These are phyloP conservation scores for Ganoderma lucidum DNA, from an alignment of 1,284 basidiomycete genomes.

Conservation along the genomic window DNA sequence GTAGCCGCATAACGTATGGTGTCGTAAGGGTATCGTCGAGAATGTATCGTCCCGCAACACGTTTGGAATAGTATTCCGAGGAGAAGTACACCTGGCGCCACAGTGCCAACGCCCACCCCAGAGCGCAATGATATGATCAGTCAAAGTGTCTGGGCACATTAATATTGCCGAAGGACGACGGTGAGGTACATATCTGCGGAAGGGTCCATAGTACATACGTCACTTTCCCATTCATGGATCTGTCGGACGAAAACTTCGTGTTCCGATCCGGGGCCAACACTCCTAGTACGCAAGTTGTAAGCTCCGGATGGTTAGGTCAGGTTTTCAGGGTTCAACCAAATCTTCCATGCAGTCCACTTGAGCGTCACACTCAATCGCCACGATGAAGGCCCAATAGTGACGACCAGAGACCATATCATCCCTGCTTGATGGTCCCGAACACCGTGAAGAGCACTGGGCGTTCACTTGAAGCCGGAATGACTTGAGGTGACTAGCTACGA, in stretches of 20 bases:
- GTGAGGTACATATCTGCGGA: not conserved
- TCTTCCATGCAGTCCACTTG: not conserved
- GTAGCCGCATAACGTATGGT: slow-evolving; percentile 11
- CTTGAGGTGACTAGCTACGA: not conserved
- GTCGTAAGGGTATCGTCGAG: not conserved
- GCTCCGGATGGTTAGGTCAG: not conserved
- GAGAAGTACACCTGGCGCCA: not conserved
- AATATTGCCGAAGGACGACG: not conserved
- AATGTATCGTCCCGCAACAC: not conserved
- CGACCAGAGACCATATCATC: not conserved
- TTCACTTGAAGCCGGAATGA: not conserved
- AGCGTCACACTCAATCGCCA: slow-evolving; percentile 4
- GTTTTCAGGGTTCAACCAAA: not conserved
- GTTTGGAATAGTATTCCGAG: not conserved
- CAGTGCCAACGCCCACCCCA: not conserved
- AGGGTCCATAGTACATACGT: not conserved
- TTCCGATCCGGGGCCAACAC: not conserved
- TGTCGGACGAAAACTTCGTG: not conserved
- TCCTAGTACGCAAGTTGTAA: not conserved
- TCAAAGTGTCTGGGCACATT: not conserved
- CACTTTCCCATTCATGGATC: not conserved
- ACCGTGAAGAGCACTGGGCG: not conserved
- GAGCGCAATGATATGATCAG: not conserved
- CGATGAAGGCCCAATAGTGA: not conserved
- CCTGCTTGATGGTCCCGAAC: not conserved